These are phyloP conservation scores for Erodium maritimum DNA, from an alignment of 345 rosid genomes.

Conservation along the genomic window DNA sequence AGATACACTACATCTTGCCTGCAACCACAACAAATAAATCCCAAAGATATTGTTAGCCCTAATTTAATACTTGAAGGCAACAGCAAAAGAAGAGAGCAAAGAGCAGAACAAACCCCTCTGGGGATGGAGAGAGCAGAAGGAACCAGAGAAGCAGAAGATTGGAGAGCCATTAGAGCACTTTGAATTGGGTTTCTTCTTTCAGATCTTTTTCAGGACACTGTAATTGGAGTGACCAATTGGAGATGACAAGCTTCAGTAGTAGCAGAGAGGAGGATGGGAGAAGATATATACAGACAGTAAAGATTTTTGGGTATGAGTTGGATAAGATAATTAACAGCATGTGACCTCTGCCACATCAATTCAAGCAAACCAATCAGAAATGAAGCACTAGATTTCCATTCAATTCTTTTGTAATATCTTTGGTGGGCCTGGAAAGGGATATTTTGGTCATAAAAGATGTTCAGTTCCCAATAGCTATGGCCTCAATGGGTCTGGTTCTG, in stretches of 20 bases:
- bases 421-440: constrained; percentile 18
- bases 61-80: neutral
- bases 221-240: neutral
- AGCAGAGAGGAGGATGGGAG: neutral
- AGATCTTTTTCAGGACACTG: neutral
- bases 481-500: neutral
- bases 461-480: constrained; percentile 7
- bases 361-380: constrained; percentile 39
- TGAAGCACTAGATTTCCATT: constrained; percentile 42
- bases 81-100: neutral
- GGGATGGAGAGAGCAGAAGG: constrained; percentile 47
- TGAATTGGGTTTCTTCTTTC: too few relatives aligned
- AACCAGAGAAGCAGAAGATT: constrained; percentile 53
- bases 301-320: constrained; percentile 14
- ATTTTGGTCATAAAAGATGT: constrained; percentile 17
- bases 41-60: neutral
- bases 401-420: constrained; percentile 12
- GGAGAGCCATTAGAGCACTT: constrained; percentile 50
- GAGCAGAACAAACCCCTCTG: constrained; percentile 40
- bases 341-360: constrained; percentile 38
- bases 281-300: constrained; percentile 12
- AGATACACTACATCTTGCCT: constrained; percentile 49
- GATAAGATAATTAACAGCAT: constrained; percentile 44
- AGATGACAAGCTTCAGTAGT: too few relatives aligned
- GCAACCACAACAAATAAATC: constrained; percentile 9